Conservation (phyloP, 208 protist species). For the Wallacemonas sp. region DNA sequence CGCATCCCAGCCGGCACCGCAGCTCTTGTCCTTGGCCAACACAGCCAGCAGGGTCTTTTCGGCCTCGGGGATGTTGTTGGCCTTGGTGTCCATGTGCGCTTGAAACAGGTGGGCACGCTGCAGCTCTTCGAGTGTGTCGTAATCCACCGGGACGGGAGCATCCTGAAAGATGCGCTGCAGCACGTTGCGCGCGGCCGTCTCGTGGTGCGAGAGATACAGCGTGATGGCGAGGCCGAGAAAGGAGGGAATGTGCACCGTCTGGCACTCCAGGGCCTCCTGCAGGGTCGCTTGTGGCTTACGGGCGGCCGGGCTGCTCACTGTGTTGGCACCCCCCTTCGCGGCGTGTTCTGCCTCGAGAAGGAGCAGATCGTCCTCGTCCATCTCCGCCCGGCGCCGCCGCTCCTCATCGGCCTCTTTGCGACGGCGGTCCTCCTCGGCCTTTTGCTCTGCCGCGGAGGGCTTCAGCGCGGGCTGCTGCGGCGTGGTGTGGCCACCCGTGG, state of each 20-base stretch:
- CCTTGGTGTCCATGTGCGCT: conserved; percentile 84
- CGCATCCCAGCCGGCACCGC: conserved; percentile 81
- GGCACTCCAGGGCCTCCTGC: conserved; percentile 35
- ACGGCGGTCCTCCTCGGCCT: not conserved
- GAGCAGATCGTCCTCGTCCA: conserved; percentile 50
- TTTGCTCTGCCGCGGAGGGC: not conserved
- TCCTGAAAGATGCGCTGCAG: conserved; percentile 30
- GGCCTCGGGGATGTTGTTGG: conserved; percentile 81
- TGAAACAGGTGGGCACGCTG: conserved; percentile 89
- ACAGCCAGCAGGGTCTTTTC: conserved; percentile 55
- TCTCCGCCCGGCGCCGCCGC: conserved; percentile 20
- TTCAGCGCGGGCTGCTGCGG: conserved; percentile 3
- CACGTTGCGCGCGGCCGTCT: conserved; percentile 63
- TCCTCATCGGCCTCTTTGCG: not conserved
- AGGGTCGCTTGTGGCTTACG: conserved; percentile 23
- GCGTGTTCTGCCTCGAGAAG: conserved; percentile 32
- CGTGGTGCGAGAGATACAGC: conserved; percentile 79
- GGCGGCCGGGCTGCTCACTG: conserved; percentile 19
- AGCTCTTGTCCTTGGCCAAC: conserved; percentile 77
- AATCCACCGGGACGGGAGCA: conserved; percentile 27
- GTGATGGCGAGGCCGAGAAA: conserved; percentile 81
- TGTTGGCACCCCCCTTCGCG: conserved; percentile 11
- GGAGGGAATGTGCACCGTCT: conserved; percentile 49
- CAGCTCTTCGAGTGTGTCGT: conserved; percentile 50
- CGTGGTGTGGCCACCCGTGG: conserved; percentile 9